These are phyloP conservation scores for Gleditsia sinensis DNA, from an alignment of 306 rosid species.

Conservation along the genomic window DNA sequence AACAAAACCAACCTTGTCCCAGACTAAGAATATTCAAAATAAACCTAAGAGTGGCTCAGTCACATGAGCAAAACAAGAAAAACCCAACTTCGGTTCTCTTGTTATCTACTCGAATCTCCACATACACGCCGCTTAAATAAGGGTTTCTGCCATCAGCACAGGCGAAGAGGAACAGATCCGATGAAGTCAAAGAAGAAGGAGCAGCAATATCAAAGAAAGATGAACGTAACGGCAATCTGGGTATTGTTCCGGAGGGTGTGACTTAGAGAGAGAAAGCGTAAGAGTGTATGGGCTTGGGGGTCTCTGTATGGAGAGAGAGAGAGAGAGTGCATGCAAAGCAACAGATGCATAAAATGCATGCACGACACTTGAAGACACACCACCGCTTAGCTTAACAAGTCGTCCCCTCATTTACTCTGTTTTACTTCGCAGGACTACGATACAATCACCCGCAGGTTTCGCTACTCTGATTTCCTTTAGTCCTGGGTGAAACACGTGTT, in stretches of 20 bases:
- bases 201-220: constrained; percentile 19
- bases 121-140: background rate
- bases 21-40: constrained; percentile 28
- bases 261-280: constrained; percentile 54
- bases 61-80: constrained; percentile 22
- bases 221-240: constrained; percentile 40
- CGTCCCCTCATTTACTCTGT: constrained; percentile 38
- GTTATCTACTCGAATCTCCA: constrained; percentile 21
- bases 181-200: constrained; percentile 28
- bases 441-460: constrained; percentile 36
- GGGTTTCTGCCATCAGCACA: background rate
- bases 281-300: constrained; percentile 21
- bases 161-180: constrained; percentile 32
- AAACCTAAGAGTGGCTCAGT: constrained; percentile 32
- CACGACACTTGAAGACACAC: constrained; percentile 93
- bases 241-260: constrained; percentile 10
- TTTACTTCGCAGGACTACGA: constrained; percentile 32
- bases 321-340: constrained; percentile 92
- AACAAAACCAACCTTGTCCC: constrained; percentile 16
- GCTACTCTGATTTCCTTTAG: background rate
- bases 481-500: constrained; percentile 30
- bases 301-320: constrained; percentile 38
- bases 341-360: constrained; percentile 95
- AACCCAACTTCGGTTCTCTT: constrained; percentile 10
- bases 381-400: constrained; percentile 55